Evolutionary conservation across 768 basidiomycete species (phyloP).

Genomic region (Polyporus arcularius): DNA sequence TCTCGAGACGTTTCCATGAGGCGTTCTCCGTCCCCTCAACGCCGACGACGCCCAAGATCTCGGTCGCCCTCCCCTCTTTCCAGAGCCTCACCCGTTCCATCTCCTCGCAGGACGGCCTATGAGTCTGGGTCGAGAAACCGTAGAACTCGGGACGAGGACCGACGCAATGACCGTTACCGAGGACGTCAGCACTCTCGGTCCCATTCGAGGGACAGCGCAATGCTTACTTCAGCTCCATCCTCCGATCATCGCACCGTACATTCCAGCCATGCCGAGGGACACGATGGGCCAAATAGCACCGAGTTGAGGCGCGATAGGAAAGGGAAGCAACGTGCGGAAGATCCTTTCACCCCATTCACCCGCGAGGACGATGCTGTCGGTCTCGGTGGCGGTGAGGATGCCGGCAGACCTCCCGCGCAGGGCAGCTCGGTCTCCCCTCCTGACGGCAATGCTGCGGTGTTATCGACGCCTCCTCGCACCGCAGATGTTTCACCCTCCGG

Average conservation of each 20-base stretch:
- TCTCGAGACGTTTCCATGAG: slow-evolving; percentile 27
- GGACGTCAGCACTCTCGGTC: not conserved
- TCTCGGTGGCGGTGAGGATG: slow-evolving; percentile 4
- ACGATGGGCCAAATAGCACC: no score
- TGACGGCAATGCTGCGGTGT: not conserved
- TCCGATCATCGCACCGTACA: not conserved
- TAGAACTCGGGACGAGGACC: not conserved
- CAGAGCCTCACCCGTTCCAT: not conserved
- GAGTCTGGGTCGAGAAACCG: not conserved
- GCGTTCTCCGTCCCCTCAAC: slow-evolving; percentile 24
- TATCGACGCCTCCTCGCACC: slow-evolving; percentile 4
- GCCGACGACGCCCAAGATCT: slow-evolving; percentile 28
- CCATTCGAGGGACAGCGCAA: not conserved
- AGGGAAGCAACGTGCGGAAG: slow-evolving; percentile 16
- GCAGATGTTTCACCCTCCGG: not conserved
- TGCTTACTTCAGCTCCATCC: not conserved
- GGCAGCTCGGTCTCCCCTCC: not conserved
- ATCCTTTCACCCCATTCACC: not conserved
- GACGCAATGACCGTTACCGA: not conserved
- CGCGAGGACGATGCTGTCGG: slow-evolving; percentile 1
- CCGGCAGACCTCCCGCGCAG: slow-evolving; percentile 13
- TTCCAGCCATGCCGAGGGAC: no score
- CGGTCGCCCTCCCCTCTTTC: not conserved
- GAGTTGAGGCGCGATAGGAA: slow-evolving; percentile 2
- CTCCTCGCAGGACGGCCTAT: not conserved